These are phyloP conservation scores for Tylopilus plumbeoviolaceoides DNA, from an alignment of 768 basidiomycete genomes.

Conservation along the genomic window DNA sequence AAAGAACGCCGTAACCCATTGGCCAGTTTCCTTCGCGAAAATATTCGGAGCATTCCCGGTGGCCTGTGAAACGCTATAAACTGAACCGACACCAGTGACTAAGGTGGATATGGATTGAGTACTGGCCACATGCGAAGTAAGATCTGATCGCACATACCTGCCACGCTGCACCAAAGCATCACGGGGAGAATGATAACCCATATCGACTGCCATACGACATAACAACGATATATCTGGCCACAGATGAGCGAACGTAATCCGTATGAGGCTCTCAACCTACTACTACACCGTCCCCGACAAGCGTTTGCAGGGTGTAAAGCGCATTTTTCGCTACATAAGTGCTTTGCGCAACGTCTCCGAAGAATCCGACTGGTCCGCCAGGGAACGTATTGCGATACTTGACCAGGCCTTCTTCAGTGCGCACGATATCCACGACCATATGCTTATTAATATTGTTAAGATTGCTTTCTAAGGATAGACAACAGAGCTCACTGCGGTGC, in stretches of 20 bases:
- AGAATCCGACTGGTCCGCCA: not conserved
- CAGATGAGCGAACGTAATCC: not conserved
- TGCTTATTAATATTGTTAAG: not conserved
- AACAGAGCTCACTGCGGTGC: not conserved
- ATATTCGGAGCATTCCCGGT: not conserved
- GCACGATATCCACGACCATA: not conserved
- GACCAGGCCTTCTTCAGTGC: not conserved
- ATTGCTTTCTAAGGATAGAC: not conserved
- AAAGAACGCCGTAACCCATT: not conserved
- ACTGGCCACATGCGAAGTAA: not conserved
- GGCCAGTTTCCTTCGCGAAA: not conserved
- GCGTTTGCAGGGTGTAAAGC: not conserved
- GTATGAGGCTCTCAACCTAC: not conserved
- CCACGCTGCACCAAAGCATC: constrained; percentile 1
- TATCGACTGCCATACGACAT: not conserved
- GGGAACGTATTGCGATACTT: not conserved
- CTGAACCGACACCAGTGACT: not conserved
- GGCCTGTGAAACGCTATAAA: not conserved
- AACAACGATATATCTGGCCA: not conserved
- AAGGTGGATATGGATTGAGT: not conserved
- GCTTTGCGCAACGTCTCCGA: not conserved
- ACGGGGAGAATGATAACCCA: not conserved
- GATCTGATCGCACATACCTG: not conserved
- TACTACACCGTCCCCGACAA: not conserved
- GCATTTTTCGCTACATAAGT: not conserved